Conservation (phyloP, 2,329 filamentous ascomycete genomes). For the Delphinella strobiligena region DNA sequence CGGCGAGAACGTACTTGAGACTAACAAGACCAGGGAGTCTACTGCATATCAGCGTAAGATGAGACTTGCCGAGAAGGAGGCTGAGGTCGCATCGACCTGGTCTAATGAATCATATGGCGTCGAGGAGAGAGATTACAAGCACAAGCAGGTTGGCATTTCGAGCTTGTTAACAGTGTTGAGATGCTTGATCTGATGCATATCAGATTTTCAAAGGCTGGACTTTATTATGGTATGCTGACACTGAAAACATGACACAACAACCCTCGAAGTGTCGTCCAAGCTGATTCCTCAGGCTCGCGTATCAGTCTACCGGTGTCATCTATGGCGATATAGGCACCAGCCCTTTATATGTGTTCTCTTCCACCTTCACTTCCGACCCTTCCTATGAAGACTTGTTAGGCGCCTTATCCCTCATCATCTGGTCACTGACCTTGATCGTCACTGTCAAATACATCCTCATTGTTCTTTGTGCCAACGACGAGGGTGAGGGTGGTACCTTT, state of each 20-base stretch:
- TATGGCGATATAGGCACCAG: slow-evolving; percentile 58
- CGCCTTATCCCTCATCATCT: slow-evolving; percentile 56
- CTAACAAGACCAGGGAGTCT: slow-evolving; percentile 3
- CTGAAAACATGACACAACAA: too few species aligned
- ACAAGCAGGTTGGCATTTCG: slow-evolving; percentile 6
- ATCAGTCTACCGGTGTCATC: slow-evolving; percentile 54
- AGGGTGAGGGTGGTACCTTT: slow-evolving; percentile 61
- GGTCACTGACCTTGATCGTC: slow-evolving; percentile 57
- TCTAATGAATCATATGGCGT: slow-evolving; percentile 6
- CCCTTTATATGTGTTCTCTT: slow-evolving; percentile 60
- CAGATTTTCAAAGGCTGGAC: slow-evolving; percentile 9
- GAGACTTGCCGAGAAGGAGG: slow-evolving; percentile 6
- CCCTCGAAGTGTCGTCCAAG: not conserved
- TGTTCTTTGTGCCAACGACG: slow-evolving; percentile 54
- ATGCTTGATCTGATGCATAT: not conserved
- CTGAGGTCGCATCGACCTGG: slow-evolving; percentile 6
- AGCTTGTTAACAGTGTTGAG: not conserved
- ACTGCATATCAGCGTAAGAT: slow-evolving; percentile 2
- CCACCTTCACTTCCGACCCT: slow-evolving; percentile 47
- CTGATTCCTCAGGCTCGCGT: slow-evolving; percentile 38
- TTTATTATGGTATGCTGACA: slow-evolving; percentile 4
- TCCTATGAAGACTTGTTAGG: slow-evolving; percentile 49
- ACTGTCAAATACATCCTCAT: slow-evolving; percentile 58
- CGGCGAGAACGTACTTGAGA: slow-evolving; percentile 4
- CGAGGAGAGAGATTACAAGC: slow-evolving; percentile 8